A percentile compares a stretch with the other conserved stretches of the same genome.
Conservation (phyloP, 176 grass and related monocot species). For the Rhipidocladum racemiflorum region DNA sequence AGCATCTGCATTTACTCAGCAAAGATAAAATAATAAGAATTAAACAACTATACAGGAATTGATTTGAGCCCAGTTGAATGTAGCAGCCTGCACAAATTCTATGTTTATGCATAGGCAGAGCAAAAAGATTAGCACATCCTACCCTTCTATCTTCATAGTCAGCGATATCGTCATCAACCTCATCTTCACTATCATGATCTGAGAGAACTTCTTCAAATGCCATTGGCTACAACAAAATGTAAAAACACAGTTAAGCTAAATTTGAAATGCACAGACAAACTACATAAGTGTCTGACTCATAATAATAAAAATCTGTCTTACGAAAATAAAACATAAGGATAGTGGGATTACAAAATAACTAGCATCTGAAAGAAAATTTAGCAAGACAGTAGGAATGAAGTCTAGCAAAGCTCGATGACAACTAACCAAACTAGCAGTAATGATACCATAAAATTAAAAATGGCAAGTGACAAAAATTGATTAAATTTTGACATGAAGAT, state of each 20-base stretch:
- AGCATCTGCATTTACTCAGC: constrained; percentile 61
- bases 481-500: not conserved
- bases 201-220: constrained; percentile 63
- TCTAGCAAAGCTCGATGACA: constrained; percentile 2
- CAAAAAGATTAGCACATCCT: constrained; percentile 41
- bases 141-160: constrained; percentile 87
- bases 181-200: constrained; percentile 86
- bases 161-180: constrained; percentile 82
- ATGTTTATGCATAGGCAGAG: constrained; percentile 1
- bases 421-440: not conserved
- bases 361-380: not conserved
- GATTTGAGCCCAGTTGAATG: not conserved
- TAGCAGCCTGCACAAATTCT: constrained; percentile 2
- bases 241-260: constrained; percentile 7
- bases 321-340: not conserved
- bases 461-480: not conserved
- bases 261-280: constrained; percentile 17
- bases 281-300: not conserved
- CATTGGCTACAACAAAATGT: constrained; percentile 61
- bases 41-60: not conserved
- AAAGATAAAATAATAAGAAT: constrained; percentile 17
- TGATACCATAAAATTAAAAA: not conserved
- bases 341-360: not conserved
- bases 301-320: not conserved
- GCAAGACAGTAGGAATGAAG: not conserved